Conservation (phyloP, 2,329 filamentous ascomycete genomes). For the Sarocladiaceae sp. region DNA sequence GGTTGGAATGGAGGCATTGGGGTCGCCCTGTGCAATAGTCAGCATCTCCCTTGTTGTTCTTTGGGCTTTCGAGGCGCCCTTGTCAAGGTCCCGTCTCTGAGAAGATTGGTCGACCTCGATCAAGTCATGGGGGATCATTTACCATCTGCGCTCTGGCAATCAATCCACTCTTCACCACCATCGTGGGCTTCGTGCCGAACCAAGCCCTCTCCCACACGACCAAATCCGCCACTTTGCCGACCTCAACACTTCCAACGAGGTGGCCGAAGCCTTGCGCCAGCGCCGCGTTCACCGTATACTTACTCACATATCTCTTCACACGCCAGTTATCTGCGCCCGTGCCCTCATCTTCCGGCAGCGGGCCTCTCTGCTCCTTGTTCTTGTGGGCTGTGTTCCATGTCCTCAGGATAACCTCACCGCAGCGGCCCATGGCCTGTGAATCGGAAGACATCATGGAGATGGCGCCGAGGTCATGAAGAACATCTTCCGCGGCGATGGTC, state of each 20-base stretch:
- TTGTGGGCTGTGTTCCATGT: constrained; percentile 98
- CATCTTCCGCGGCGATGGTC: constrained; percentile 94
- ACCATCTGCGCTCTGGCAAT: constrained; percentile 82
- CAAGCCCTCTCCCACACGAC: constrained; percentile 79
- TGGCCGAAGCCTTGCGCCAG: constrained; percentile 87
- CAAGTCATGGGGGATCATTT: too few species aligned
- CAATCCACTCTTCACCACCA: constrained; percentile 82
- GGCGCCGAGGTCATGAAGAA: constrained; percentile 87
- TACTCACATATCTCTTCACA: constrained; percentile 87
- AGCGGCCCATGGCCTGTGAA: constrained; percentile 94
- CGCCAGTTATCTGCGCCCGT: constrained; percentile 82
- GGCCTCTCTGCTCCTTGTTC: constrained; percentile 82
- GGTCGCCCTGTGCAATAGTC: constrained; percentile 54
- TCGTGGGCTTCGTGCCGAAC: constrained; percentile 80
- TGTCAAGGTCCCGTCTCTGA: too few species aligned
- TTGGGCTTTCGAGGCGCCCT: too few species aligned
- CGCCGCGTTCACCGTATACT: constrained; percentile 94
- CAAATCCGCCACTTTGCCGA: constrained; percentile 84
- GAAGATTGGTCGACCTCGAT: too few species aligned
- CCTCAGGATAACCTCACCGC: constrained; percentile 84
- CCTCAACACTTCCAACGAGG: constrained; percentile 77
- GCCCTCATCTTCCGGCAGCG: constrained; percentile 68
- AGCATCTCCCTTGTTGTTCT: too few species aligned
- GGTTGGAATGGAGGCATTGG: constrained; percentile 80
- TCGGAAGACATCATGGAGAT: constrained; percentile 98